Percentiles rank a stretch among this genome's conserved stretches.
phyloP scores from a whole-genome alignment of 1,139 yeast genomes.

The Suhomyces bokatorum region DNA sequence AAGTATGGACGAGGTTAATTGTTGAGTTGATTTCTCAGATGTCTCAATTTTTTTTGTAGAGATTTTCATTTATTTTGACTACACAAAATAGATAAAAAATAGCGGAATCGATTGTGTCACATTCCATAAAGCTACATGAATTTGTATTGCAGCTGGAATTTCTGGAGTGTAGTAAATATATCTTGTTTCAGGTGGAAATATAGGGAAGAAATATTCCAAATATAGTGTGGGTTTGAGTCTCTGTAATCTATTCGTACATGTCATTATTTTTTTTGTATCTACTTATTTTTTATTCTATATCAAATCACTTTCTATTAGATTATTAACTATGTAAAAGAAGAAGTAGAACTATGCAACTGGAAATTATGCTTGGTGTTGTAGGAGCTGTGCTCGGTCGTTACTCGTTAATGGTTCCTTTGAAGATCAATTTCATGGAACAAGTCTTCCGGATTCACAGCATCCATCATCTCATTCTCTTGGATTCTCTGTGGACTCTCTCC shows the following conservation, averaged over 20 bases:
- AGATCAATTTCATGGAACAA: constrained; percentile 61
- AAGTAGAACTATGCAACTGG: not conserved
- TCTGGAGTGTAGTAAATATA: no score
- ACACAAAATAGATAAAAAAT: no score
- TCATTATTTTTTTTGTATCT: not conserved
- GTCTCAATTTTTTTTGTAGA: no score
- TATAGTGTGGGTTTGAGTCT: no score
- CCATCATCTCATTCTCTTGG: constrained; percentile 67
- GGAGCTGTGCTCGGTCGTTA: constrained; percentile 1
- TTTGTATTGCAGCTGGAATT: no score
- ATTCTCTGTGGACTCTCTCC: constrained; percentile 46
- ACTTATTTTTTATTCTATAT: not conserved
- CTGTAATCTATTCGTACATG: no score
- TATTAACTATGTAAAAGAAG: not conserved
- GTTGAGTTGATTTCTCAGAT: no score
- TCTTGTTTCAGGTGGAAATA: no score
- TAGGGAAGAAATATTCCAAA: no score
- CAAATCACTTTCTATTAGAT: not conserved
- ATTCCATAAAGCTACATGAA: no score
- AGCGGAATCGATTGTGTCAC: no score
- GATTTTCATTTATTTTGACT: no score
- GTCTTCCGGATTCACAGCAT: constrained; percentile 64
- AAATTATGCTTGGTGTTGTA: not conserved
- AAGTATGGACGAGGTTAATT: not conserved
- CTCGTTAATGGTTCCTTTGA: constrained; percentile 28